phyloP scores from a whole-genome alignment of 257 asterid genomes.

The Solanum corneliomulleri region DNA sequence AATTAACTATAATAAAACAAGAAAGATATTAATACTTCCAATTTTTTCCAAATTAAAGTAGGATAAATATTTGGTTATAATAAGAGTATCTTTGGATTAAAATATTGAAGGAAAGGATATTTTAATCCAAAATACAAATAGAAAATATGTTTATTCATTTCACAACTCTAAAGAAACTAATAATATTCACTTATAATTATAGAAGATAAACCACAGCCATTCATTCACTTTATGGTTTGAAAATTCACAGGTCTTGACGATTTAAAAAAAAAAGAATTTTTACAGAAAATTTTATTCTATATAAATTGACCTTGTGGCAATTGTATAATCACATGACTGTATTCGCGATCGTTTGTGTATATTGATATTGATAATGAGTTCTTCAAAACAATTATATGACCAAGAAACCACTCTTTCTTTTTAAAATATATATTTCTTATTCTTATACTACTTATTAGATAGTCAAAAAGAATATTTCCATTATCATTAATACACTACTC shows the following conservation, averaged over 20 bases:
- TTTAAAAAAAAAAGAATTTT: not conserved
- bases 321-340: not conserved
- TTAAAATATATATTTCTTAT: no score
- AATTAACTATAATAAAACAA: no score
- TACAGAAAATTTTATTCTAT: not conserved
- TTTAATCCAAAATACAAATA: not conserved
- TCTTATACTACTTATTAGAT: not conserved
- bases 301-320: not conserved
- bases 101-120: not conserved
- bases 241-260: no score
- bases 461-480: not conserved
- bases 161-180: not conserved
- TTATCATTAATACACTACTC: not conserved
- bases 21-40: no score
- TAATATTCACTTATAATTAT: not conserved
- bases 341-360: not conserved
- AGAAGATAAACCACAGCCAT: not conserved
- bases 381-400: not conserved
- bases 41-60: not conserved
- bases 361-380: not conserved
- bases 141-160: no score
- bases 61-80: not conserved
- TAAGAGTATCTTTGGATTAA: no score
- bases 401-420: not conserved
- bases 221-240: not conserved